phyloP scores from a whole-genome alignment of 2,329 filamentous ascomycete species.

The Aspergillus fischeri region DNA sequence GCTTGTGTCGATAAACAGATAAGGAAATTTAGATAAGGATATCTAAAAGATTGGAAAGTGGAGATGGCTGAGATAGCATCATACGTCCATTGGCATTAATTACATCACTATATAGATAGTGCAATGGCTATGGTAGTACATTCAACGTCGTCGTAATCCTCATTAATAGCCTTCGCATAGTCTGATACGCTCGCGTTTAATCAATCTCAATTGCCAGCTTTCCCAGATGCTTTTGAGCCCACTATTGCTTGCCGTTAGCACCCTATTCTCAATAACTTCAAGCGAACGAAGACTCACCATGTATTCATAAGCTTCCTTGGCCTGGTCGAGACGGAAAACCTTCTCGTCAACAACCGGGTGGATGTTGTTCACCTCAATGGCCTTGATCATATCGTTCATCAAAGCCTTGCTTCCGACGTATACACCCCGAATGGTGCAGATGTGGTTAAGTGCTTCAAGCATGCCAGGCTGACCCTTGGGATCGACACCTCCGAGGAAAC shows the following conservation, averaged over 20 bases:
- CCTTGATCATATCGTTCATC: constrained; percentile 57
- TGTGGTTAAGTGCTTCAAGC: constrained; percentile 47
- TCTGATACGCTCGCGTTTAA: constrained; percentile 16
- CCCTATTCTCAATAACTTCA: background rate
- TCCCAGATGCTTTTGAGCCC: constrained; percentile 53
- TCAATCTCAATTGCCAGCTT: constrained; percentile 50
- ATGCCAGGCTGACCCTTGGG: constrained; percentile 48
- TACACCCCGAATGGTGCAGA: constrained; percentile 56
- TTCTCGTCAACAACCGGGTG: constrained; percentile 57
- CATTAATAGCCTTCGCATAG: background rate
- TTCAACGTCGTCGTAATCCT: background rate
- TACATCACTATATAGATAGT: background rate
- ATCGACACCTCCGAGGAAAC: constrained; percentile 51
- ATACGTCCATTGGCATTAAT: background rate
- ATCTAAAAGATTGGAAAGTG: background rate
- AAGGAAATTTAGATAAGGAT: too few relatives aligned
- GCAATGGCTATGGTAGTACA: background rate
- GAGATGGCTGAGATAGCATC: background rate
- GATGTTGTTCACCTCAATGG: constrained; percentile 57
- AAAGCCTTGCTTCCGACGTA: constrained; percentile 53
- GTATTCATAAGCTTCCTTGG: constrained; percentile 53
- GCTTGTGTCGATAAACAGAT: background rate
- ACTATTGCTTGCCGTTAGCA: constrained; percentile 27
- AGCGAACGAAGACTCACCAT: constrained; percentile 37
- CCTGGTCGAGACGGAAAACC: constrained; percentile 51